phyloP scores from a whole-genome alignment of 192 early-diverging fungal species.

The Backusella macrospora region DNA sequence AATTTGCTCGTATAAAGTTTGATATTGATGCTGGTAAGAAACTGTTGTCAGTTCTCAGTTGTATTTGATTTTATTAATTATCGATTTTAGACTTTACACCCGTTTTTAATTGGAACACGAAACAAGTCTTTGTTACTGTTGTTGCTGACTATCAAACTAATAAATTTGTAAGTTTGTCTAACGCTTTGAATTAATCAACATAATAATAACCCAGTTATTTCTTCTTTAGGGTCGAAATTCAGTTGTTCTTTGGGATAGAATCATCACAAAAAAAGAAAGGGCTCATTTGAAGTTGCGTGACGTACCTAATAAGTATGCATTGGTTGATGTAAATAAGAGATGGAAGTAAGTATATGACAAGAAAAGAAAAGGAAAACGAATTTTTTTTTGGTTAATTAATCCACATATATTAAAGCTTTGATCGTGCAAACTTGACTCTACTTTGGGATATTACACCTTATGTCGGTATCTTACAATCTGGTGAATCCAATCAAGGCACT shows the following conservation, averaged over 20 bases:
- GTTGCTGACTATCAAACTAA: conserved; percentile 77
- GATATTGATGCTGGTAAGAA: conserved; percentile 69
- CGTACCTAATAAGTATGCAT: conserved; percentile 66
- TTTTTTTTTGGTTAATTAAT: neutral
- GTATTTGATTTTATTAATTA: neutral
- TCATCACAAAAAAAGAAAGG: conserved; percentile 69
- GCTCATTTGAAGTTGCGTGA: conserved; percentile 60
- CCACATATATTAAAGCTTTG: conserved; percentile 29
- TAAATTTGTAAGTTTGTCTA: conserved; percentile 55
- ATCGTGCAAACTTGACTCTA: conserved; percentile 72
- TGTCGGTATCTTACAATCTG: conserved; percentile 68
- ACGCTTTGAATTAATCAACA: neutral
- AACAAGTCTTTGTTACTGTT: conserved; percentile 81
- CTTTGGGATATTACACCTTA: conserved; percentile 84
- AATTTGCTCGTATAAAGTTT: conserved; percentile 67
- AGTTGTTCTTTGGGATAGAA: conserved; percentile 82
- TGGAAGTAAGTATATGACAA: conserved; percentile 57
- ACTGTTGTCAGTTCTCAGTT: neutral
- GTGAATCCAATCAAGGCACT: conserved; percentile 21
- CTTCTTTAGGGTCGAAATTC: conserved; percentile 66
- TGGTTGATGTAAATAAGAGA: conserved; percentile 69
- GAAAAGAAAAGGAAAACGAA: neutral
- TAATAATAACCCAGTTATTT: neutral
- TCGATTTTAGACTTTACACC: conserved; percentile 68
- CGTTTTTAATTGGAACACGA: conserved; percentile 91